A percentile compares a stretch with the other conserved stretches of the same genome.
Conservation (phyloP, 2,329 filamentous ascomycete species). For the Westerdykella ornata region DNA sequence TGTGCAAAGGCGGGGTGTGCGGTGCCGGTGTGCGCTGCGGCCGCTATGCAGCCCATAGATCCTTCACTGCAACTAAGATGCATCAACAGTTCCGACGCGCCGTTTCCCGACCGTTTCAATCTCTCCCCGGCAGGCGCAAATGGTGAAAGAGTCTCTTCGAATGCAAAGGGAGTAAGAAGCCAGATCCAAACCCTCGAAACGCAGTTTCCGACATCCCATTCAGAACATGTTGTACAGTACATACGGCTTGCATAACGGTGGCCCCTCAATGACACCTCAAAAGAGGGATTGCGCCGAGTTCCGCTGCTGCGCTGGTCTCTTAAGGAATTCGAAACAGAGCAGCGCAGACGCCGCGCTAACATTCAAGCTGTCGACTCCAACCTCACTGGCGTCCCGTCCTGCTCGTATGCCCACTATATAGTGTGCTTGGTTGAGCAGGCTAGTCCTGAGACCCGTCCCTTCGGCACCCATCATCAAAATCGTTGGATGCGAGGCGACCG, state of each 20-base stretch:
- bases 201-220: too few relatives aligned
- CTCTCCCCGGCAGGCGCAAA: too few relatives aligned
- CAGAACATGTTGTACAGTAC: constrained; percentile 9
- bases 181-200: too few relatives aligned
- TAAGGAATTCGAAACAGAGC: constrained; percentile 63
- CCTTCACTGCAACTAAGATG: too few relatives aligned
- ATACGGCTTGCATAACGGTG: constrained; percentile 8
- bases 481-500: constrained; percentile 50
- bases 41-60: too few relatives aligned
- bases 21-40: too few relatives aligned
- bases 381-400: constrained; percentile 41
- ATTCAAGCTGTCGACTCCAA: constrained; percentile 80
- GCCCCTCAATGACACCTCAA: constrained; percentile 3
- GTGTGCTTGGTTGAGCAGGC: constrained; percentile 53
- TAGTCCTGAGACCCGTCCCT: constrained; percentile 21
- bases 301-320: constrained; percentile 21
- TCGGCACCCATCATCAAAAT: constrained; percentile 61
- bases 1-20: too few relatives aligned
- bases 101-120: too few relatives aligned
- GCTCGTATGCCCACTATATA: constrained; percentile 56
- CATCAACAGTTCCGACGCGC: too few relatives aligned
- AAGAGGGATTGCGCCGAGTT: constrained; percentile 18
- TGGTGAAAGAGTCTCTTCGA: too few relatives aligned
- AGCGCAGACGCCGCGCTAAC: constrained; percentile 83
- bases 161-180: too few relatives aligned